phyloP scores from a whole-genome alignment of 1,284 basidiomycete genomes.

The Pseudozyma sp. region DNA sequence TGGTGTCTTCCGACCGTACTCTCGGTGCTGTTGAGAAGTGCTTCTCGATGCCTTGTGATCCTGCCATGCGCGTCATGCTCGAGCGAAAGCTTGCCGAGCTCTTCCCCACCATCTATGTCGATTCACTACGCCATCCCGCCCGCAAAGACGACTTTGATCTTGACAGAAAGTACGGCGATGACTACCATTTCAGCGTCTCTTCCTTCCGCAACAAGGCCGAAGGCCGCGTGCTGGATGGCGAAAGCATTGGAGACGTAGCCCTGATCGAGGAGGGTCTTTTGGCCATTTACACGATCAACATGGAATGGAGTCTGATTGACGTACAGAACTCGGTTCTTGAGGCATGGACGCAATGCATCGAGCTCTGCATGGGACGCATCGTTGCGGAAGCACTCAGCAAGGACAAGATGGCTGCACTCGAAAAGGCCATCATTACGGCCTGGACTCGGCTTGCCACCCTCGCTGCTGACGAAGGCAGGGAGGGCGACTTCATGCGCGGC shows the following conservation, averaged over 20 bases:
- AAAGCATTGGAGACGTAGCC: slow-evolving; percentile 34
- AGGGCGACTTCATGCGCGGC: slow-evolving; percentile 84
- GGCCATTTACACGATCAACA: slow-evolving; percentile 76
- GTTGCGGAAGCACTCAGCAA: slow-evolving; percentile 76
- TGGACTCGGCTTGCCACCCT: slow-evolving; percentile 51
- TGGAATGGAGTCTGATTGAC: slow-evolving; percentile 86
- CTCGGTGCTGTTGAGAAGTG: slow-evolving; percentile 77
- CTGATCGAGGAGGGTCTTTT: slow-evolving; percentile 67
- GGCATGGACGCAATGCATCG: slow-evolving; percentile 81
- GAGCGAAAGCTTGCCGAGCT: slow-evolving; percentile 67
- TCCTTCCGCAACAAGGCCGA: slow-evolving; percentile 63
- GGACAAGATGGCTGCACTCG: slow-evolving; percentile 62
- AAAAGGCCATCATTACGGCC: slow-evolving; percentile 29
- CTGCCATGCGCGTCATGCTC: slow-evolving; percentile 75
- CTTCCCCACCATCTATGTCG: slow-evolving; percentile 67
- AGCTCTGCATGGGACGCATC: slow-evolving; percentile 73
- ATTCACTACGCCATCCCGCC: slow-evolving; percentile 74
- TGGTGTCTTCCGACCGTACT: slow-evolving; percentile 74
- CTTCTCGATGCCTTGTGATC: slow-evolving; percentile 77
- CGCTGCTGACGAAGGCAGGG: slow-evolving; percentile 78
- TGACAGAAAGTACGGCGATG: slow-evolving; percentile 79
- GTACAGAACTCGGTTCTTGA: slow-evolving; percentile 80
- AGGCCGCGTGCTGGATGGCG: slow-evolving; percentile 51
- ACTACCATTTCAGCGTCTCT: slow-evolving; percentile 76
- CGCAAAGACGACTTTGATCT: slow-evolving; percentile 73